phyloP scores from a whole-genome alignment of 192 early-diverging fungal genomes.

The Podila clonocystis region DNA sequence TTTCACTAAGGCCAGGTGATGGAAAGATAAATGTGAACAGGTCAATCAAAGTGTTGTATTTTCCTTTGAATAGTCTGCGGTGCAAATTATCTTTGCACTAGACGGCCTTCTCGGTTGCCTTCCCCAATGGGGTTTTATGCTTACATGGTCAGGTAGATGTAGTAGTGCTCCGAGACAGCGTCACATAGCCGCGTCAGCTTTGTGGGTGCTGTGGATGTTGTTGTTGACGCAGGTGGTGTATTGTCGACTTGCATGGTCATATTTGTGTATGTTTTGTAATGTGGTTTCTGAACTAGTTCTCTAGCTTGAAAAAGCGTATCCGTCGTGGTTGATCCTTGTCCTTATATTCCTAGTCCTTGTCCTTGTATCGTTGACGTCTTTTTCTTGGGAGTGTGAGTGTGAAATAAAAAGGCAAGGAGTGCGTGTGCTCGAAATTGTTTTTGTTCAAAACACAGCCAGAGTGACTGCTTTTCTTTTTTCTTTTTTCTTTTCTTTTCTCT shows the following conservation, averaged over 20 bases:
- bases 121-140: neutral
- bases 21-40: neutral
- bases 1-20: constrained; percentile 10
- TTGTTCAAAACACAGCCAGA: neutral
- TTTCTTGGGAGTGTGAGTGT: no score
- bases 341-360: neutral
- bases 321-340: neutral
- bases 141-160: constrained; percentile 51
- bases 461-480: constrained; percentile 10
- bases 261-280: no score
- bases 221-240: neutral
- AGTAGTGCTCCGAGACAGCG: constrained; percentile 24
- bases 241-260: neutral
- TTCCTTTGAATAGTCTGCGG: neutral
- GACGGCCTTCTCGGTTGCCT: neutral
- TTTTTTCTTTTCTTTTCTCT: constrained; percentile 24
- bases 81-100: no score
- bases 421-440: no score
- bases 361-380: neutral
- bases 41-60: neutral
- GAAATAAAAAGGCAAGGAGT: neutral
- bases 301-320: no score
- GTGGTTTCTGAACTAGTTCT: no score
- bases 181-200: constrained; percentile 35
- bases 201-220: neutral